Base-by-base conservation (phyloP, 2,329 filamentous ascomycete species). In the Ceratocystis variospora region DNA sequence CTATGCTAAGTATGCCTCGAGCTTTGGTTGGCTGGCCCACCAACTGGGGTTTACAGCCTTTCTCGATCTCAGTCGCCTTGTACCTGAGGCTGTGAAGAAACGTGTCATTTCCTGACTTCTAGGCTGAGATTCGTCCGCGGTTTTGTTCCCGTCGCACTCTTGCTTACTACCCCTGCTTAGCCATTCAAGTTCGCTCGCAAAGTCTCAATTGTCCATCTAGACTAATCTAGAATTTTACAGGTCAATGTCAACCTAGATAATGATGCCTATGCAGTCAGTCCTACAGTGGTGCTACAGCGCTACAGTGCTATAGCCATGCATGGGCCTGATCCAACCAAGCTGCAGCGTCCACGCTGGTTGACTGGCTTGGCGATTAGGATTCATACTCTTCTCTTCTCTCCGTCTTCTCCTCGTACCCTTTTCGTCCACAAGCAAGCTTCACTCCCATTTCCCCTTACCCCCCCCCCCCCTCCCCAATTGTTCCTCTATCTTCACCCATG, bases 211-310 rank as follows among this genome's bases (percentile, higher is more conserved):
- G 48, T 12, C 48, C 15, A 22, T 15, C 8, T 10, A 10, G 48
- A 28, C 48, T 28, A 15, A 28, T 59, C 31, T 37, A 37, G 55
- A 31, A 28, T 59, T 31, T n/a, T 37, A 12, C 55, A 59, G 55
- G 55, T n/a, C 55, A 59, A 59, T 59, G 28, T 59, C 25, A 59
- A 59, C 55, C 55, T 33, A 37, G 55, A 59, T 28, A 15, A 37
- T 19, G 31, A 25, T 59, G 55, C 8, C 55, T 59, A 37, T 37
- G 31, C 55, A 33, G 25, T 28, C 55, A 33, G 37, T 41, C 5
- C 37, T 41, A 41, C 37, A 41, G 37, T 15, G 10, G 37, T 41
- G 37, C 37, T 41, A 12, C 37, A 15, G 37, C 48, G 48, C 22
- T 53, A 10, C n/a, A 53, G 37, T 53, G 48, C 28, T 59, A 59